A percentile compares a stretch with the other conserved stretches of the same genome.
phyloP scores from a whole-genome alignment of 108 stramenopile species.

The Tribonema minus region DNA sequence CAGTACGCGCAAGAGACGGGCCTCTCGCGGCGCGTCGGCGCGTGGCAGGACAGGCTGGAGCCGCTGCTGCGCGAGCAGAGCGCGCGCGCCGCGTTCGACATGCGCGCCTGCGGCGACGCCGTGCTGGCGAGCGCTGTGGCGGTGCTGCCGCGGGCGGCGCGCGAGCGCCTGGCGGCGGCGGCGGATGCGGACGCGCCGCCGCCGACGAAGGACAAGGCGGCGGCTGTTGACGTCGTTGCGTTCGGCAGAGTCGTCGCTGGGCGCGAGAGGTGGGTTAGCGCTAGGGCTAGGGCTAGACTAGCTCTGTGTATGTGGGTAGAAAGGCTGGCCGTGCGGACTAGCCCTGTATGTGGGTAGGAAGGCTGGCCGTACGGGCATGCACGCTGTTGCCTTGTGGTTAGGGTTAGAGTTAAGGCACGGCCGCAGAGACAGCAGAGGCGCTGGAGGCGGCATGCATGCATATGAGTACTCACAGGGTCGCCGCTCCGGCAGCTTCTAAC shows the following conservation, averaged over 20 bases:
- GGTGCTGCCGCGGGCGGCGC: constrained; percentile 1
- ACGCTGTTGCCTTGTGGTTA: too few relatives aligned
- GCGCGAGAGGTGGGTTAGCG: too few relatives aligned
- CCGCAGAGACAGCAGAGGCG: too few relatives aligned
- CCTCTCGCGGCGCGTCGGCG: constrained; percentile 73
- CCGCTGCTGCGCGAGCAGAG: constrained; percentile 72
- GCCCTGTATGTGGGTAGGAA: too few relatives aligned
- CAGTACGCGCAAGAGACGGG: constrained; percentile 81
- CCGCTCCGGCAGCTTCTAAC: too few relatives aligned
- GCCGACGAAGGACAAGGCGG: background rate
- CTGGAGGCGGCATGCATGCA: too few relatives aligned
- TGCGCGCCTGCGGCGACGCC: constrained; percentile 70
- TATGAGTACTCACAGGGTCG: too few relatives aligned
- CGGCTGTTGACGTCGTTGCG: constrained; percentile 14
- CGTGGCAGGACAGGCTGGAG: constrained; percentile 77
- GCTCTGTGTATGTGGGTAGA: too few relatives aligned
- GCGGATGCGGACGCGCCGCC: background rate
- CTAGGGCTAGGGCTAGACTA: too few relatives aligned
- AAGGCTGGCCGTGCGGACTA: too few relatives aligned
- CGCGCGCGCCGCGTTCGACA: constrained; percentile 68
- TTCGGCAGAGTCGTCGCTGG: constrained; percentile 45
- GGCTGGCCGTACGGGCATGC: too few relatives aligned
- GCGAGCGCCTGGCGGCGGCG: background rate
- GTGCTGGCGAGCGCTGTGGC: constrained; percentile 50
- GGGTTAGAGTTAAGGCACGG: too few relatives aligned